Evolutionary conservation across 495 filamentous ascomycete species (phyloP).

Genomic region (Aspergillus mulundensis): DNA sequence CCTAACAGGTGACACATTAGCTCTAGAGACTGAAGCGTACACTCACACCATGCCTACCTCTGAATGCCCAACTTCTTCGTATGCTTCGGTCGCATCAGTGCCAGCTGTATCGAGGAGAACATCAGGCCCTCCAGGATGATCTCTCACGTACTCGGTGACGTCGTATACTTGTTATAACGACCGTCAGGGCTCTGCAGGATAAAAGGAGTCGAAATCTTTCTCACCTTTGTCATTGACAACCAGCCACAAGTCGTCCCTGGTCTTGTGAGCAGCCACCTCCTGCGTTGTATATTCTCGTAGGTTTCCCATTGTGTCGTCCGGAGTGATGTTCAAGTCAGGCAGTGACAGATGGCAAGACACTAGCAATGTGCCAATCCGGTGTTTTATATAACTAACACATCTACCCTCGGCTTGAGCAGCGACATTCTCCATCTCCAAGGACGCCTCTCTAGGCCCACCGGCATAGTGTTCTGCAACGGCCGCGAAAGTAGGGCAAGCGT

Average conservation of each 20-base stretch:
- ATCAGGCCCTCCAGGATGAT: slow-evolving; percentile 52
- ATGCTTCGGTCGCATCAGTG: slow-evolving; percentile 47
- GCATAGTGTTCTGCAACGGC: background rate
- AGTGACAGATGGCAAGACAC: background rate
- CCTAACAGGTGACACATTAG: slow-evolving; percentile 12
- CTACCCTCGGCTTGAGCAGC: background rate
- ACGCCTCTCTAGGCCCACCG: background rate
- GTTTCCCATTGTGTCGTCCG: slow-evolving; percentile 3
- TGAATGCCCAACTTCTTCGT: slow-evolving; percentile 52
- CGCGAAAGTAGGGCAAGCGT: background rate
- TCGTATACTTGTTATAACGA: slow-evolving; percentile 39
- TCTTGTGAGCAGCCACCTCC: slow-evolving; percentile 46
- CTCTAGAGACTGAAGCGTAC: slow-evolving; percentile 36
- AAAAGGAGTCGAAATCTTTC: background rate
- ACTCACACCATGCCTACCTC: slow-evolving; percentile 45
- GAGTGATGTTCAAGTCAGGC: background rate
- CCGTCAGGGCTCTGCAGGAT: background rate
- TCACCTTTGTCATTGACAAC: background rate
- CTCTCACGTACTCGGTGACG: slow-evolving; percentile 45
- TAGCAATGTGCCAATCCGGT: background rate
- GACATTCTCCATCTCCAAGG: background rate
- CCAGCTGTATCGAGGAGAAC: slow-evolving; percentile 49
- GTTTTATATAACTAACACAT: background rate
- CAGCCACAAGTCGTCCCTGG: slow-evolving; percentile 42
- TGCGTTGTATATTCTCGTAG: slow-evolving; percentile 31